Conservation (phyloP, 305 asterid species). For the Petunia hybrid region DNA sequence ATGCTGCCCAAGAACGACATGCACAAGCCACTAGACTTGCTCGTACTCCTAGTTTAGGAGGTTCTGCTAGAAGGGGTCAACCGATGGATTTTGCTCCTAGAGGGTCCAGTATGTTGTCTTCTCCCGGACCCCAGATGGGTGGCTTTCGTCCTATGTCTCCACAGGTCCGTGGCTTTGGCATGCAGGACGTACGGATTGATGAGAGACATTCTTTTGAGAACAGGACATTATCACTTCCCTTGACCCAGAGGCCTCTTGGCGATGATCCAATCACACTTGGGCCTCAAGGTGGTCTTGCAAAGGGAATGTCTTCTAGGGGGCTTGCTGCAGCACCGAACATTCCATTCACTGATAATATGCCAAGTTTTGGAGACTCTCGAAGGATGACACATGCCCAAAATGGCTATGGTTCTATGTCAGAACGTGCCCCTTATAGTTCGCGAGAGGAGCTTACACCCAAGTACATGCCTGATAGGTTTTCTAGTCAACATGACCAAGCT, state of each 20-base stretch:
- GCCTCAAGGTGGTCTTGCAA: constrained; percentile 96
- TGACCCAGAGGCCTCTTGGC: constrained; percentile 51
- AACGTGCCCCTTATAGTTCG: constrained; percentile 59
- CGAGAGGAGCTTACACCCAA: constrained; percentile 69
- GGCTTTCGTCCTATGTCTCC: constrained; percentile 46
- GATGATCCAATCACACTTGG: constrained; percentile 77
- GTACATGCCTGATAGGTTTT: constrained; percentile 57
- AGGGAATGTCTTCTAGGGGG: constrained; percentile 91
- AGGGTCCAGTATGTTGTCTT: constrained; percentile 43
- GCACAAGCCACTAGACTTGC: constrained; percentile 54
- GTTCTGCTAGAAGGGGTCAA: constrained; percentile 53
- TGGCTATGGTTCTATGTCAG: constrained; percentile 64
- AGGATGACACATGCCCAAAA: constrained; percentile 64
- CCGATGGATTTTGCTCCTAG: constrained; percentile 53
- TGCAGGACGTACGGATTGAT: constrained; percentile 50
- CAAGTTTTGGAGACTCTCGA: constrained; percentile 59
- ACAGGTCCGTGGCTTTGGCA: constrained; percentile 54
- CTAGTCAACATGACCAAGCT: constrained; percentile 40
- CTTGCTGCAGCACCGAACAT: constrained; percentile 56
- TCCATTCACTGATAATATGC: constrained; percentile 39
- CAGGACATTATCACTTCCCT: constrained; percentile 51
- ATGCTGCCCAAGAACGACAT: constrained; percentile 65
- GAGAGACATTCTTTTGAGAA: constrained; percentile 50
- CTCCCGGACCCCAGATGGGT: constrained; percentile 54
- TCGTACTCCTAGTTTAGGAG: constrained; percentile 52